These are phyloP conservation scores for Penicillium longicatenatum DNA, from an alignment of 495 filamentous ascomycete species.

Conservation along the genomic window DNA sequence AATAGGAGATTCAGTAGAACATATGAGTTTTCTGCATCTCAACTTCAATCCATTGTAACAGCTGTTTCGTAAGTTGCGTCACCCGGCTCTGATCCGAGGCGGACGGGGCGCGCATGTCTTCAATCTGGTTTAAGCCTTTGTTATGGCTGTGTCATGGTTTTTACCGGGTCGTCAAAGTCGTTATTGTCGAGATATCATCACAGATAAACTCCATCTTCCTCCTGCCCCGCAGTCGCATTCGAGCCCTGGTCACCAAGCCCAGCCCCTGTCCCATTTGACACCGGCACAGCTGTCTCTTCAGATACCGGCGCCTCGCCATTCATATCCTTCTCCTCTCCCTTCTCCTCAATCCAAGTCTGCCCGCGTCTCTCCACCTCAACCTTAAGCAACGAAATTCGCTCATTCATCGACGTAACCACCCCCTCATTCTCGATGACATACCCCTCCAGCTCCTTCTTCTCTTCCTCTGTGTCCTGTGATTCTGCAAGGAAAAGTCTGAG, in stretches of 20 bases:
- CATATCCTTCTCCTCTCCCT: slow-evolving; percentile 29
- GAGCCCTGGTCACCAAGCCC: slow-evolving; percentile 20
- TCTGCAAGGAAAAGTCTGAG: slow-evolving; percentile 58
- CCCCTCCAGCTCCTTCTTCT: slow-evolving; percentile 53
- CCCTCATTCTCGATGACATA: slow-evolving; percentile 67
- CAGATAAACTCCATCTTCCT: slow-evolving; percentile 68
- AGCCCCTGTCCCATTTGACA: slow-evolving; percentile 36
- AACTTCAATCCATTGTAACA: neutral
- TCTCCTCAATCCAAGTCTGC: slow-evolving; percentile 64
- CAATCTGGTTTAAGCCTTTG: neutral
- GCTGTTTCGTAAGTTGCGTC: neutral
- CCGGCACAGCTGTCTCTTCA: slow-evolving; percentile 4
- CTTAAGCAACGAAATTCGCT: slow-evolving; percentile 67
- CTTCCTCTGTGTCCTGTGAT: slow-evolving; percentile 61
- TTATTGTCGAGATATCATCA: slow-evolving; percentile 32
- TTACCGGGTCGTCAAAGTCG: neutral
- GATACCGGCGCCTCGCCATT: slow-evolving; percentile 16
- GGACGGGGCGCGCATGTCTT: neutral
- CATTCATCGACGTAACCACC: slow-evolving; percentile 72
- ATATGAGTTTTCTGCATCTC: slow-evolving; percentile 3
- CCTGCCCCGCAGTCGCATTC: slow-evolving; percentile 28
- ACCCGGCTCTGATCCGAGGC: neutral
- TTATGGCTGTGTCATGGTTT: neutral
- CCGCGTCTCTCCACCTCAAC: slow-evolving; percentile 77
- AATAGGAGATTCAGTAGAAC: slow-evolving; percentile 6